These are phyloP conservation scores for Macrotyloma uniflorum DNA, from an alignment of 306 rosid genomes.

Conservation along the genomic window DNA sequence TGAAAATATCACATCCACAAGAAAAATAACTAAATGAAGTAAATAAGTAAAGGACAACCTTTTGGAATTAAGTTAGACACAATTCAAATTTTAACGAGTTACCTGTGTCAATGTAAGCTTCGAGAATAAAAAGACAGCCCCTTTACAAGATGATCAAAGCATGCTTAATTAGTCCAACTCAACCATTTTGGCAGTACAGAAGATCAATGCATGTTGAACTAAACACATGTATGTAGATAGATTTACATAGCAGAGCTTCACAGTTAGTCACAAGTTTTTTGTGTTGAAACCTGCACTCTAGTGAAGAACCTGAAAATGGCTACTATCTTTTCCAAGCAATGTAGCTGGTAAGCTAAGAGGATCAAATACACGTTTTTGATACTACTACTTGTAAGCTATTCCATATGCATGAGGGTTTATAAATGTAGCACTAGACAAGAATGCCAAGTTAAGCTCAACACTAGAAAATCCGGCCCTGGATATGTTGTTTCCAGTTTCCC, in stretches of 20 bases:
- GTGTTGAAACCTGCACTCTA: slow-evolving; percentile 3
- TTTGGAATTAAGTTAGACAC: no score
- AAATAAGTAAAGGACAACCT: background rate
- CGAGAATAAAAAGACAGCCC: background rate
- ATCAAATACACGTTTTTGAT: slow-evolving; percentile 23
- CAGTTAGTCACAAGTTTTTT: background rate
- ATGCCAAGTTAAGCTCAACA: slow-evolving; percentile 55
- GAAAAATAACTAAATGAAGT: no score
- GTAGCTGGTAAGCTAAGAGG: background rate
- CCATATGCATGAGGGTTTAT: slow-evolving; percentile 77
- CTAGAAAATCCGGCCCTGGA: slow-evolving; percentile 67
- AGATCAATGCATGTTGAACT: slow-evolving; percentile 1
- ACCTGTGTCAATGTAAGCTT: background rate
- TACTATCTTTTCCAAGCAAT: slow-evolving; percentile 17
- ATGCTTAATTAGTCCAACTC: slow-evolving; percentile 8
- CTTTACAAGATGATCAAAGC: background rate
- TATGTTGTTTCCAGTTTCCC: slow-evolving; percentile 65
- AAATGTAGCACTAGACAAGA: slow-evolving; percentile 54
- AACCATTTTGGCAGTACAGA: background rate
- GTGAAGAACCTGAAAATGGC: slow-evolving; percentile 31
- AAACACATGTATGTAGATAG: background rate
- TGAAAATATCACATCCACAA: no score
- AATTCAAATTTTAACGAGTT: no score
- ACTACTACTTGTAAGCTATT: slow-evolving; percentile 56
- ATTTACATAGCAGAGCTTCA: background rate